Base-by-base conservation (phyloP, 1,284 basidiomycete genomes). In the Tranzscheliella williamsii region DNA sequence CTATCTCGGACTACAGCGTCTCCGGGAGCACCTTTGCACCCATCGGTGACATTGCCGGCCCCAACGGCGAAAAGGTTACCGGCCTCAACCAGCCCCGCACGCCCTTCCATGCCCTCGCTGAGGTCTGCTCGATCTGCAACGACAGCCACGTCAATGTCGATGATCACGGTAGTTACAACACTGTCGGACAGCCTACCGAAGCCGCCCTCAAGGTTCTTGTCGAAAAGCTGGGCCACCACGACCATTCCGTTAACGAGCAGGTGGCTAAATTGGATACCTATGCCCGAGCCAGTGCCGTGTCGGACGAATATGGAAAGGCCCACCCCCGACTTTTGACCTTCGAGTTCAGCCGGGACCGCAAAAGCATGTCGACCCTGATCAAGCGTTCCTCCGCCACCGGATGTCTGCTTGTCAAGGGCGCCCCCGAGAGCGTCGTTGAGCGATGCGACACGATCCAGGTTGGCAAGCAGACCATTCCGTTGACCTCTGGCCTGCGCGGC, bases 311-410 rank as follows among this genome's bases (percentile, higher is more conserved):
- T 78, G 87, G 89, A 73, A 89, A 91, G 65, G 81, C 82, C 38
- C 86, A 91, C 71, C 82, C 86, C 16, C 86, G 92, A 53, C 82
- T 95, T 11, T 81, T 94, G 61, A 97, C 93, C 2, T 93, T 98
- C 75, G 94, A 97, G 78, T 98, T 98, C 80, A 90, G 91, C 22
- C 87, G 94, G 26, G 95, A 98, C 79, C 89, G 94, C 78, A 98
- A 97, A 81, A 93, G 92, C 84, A 98, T 97, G 94, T 96, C 93
- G 20, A 91, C 95, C 29, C 85, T 97, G 38, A 86, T 89, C 38
- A 47, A 66, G 29, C 83, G 81, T 54, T 43, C 50, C 8, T 82
- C 85, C 55, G 83, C 82, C 9, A 79, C 79, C 4, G 85, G 86
- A 27, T 83, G 71, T n/a, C 51, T 79, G 38, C 66, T 92, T 72